Base-by-base conservation (phyloP, 768 basidiomycete genomes). In the Serendipita sp. region DNA sequence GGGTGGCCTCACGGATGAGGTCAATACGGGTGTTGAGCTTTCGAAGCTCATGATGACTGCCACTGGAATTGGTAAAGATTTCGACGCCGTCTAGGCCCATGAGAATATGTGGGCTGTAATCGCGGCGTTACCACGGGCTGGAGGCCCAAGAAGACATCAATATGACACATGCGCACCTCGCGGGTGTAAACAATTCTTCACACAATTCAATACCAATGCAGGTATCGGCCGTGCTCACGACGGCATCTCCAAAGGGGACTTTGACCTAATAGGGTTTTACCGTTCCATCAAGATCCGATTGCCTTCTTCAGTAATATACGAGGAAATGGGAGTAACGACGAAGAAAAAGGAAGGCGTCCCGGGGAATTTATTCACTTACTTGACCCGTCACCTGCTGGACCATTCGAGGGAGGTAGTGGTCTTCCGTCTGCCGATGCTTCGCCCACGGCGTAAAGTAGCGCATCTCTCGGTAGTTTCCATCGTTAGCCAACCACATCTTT, bases 401-500 rank as follows among this genome's bases (percentile, higher is more conserved):
- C 65, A 95, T 90, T 63, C 89, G 80, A 0, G 96, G 96, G 3
- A 99, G 78, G 69, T 85, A 91, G 71, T 94, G 91, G 58, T 96
- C 91, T 73, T 98, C 96, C 75, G 83, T 86, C 72, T 92, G 81
- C 35, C 85, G 81, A 71, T 89, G 89, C 72, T 93, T 95, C 71
- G 78, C 76, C 95, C 96, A 99, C 0, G 96, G 93, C 1, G 95
- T 92, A 70, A 99, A 99, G 73, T 91, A 90, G 13, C 88, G 77
- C 70, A 88, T 76, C 74, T 80, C 78, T 69, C 96, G 88, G 73
- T 99, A 99, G 72, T 98, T 98, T 2, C 96, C 96, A 70, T 96
- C 92, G 71, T 98, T 98, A 1, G 96, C 96, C 51, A 99, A 79
- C 96, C 96, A 99, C 94, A 99, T 94, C 78, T 98, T 99, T 0